Conservation (phyloP, 768 basidiomycete genomes). For the Rhizopogon vulgaris region DNA sequence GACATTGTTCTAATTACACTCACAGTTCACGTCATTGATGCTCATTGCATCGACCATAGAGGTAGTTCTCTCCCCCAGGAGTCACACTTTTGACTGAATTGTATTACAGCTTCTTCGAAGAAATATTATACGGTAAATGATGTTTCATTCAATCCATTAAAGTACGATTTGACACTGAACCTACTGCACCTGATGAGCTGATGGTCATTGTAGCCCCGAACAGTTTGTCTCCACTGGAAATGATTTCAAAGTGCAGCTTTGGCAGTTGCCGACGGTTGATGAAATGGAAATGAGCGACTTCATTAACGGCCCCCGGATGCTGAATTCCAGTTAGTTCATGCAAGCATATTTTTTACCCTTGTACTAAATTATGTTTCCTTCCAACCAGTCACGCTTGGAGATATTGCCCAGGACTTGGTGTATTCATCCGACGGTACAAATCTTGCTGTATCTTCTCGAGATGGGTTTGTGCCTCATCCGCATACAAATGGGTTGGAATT, state of each 20-base stretch:
- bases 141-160: conserved; percentile 45
- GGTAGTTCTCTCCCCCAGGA: background rate
- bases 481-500: background rate
- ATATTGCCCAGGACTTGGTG: conserved; percentile 36
- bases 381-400: conserved; percentile 15
- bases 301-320: conserved; percentile 3
- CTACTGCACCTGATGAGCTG: conserved; percentile 5
- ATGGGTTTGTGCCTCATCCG: conserved; percentile 18
- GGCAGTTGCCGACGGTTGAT: conserved; percentile 29
- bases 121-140: conserved; percentile 55
- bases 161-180: conserved; percentile 26
- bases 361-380: conserved; percentile 4
- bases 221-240: conserved; percentile 43
- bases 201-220: conserved; percentile 23
- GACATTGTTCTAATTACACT: background rate
- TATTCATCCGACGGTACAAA: conserved; percentile 36
- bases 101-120: conserved; percentile 11
- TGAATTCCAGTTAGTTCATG: conserved; percentile 12
- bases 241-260: conserved; percentile 37
- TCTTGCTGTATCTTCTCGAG: conserved; percentile 30
- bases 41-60: background rate
- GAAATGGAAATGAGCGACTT: conserved; percentile 6
- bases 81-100: background rate
- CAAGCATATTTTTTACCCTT: background rate
- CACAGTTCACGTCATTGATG: background rate